Evolutionary conservation across 306 rosid genomes (phyloP), one percentile per base, ranked within the genome.

Genomic region (Trichosanthes truncata): DNA sequence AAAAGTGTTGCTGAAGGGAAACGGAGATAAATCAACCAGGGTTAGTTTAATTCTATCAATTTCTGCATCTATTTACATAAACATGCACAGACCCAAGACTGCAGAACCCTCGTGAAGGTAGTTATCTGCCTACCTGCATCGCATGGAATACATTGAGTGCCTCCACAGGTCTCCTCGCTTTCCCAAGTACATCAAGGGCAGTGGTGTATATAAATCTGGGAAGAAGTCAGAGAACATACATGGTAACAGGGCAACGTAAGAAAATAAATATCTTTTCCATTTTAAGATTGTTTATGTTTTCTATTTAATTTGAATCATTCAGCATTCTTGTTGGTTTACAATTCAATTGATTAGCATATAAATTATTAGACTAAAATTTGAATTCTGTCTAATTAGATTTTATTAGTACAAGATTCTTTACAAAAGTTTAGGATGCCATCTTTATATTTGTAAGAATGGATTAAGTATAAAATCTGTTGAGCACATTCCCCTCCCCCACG

Each of bases 181-280:
- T 95, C 83, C 97, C 93, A 82, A 95, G 95, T 80, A 93, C 97
- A 86, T 88, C 83, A 77, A 95, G 96, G 48, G 97, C 96, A 84
- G 97, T 89, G 9, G 94, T 90, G 78, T 91, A 92, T 81, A 95
- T 83, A 81, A 85, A 89, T 85, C 98, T 95, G 83, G 78, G 80
- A 35, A 73, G 61, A 57, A 20, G 45, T 73, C 25, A 20, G 26
- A 76, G 74, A 23, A 60, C 41, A 80, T 25, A 79, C 4, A 31
- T 62, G 26, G 81, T 75, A 76, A 71, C 74, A 38, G n/a, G n/a
- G 35, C 36, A 59, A 74, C 45, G 14, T 26, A 59, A 57, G 52
- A 75, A 36, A 56, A 51, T 21, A 31, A 81, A 71, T 77, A 71
- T 23, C 38, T 71, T 71, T 71, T 71, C 35, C 53, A 71, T 68